A percentile compares a stretch with the other conserved stretches of the same genome.
Evolutionary conservation across 345 rosid genomes (phyloP).

Genomic region (Melaleuca quinquenervia): DNA sequence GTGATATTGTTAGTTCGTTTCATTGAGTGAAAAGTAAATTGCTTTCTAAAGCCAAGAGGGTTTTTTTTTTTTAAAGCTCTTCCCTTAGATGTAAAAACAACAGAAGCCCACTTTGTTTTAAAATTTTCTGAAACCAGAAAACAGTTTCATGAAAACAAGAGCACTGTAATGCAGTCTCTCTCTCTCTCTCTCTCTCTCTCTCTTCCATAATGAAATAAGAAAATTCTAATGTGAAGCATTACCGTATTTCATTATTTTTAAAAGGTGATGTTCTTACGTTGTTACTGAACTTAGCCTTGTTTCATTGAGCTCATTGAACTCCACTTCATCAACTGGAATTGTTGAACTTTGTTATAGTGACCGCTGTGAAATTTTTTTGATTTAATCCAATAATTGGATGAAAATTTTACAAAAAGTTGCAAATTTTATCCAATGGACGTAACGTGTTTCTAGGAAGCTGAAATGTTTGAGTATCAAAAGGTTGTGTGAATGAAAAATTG

Average conservation of each 20-base stretch:
- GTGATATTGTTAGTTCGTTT: background rate
- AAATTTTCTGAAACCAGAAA: background rate
- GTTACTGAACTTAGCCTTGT: background rate
- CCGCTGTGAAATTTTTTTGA: background rate
- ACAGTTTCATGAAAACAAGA: background rate
- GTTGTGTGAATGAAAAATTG: background rate
- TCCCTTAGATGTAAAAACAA: background rate
- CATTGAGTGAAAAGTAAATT: background rate
- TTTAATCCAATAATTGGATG: background rate
- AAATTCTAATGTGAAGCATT: background rate
- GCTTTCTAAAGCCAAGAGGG: background rate
- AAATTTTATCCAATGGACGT: background rate
- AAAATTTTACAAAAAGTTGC: background rate
- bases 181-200: background rate
- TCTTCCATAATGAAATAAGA: background rate
- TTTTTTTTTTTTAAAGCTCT: background rate
- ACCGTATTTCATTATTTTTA: background rate
- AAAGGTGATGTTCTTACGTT: background rate
- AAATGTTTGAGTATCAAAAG: background rate
- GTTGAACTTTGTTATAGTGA: background rate
- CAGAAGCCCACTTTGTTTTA: background rate
- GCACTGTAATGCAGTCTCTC: background rate
- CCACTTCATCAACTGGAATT: background rate
- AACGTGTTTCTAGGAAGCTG: background rate
- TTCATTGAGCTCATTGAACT: background rate